Evolutionary conservation across 352 stramenopile species (phyloP).

Genomic region (Peronospora belbahrii): DNA sequence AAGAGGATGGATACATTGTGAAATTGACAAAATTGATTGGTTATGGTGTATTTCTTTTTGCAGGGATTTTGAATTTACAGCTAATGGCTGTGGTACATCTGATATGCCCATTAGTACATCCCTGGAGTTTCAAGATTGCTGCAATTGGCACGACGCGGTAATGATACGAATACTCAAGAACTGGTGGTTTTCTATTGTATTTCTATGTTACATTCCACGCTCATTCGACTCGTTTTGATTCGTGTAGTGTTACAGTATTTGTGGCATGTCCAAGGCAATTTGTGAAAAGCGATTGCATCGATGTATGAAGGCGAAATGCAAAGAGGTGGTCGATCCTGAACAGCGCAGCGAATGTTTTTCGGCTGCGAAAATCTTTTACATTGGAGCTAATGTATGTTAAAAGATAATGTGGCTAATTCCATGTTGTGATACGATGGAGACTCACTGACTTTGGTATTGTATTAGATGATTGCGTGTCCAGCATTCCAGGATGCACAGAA

Average conservation of each 20-base stretch:
- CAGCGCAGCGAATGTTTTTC: conserved; percentile 43
- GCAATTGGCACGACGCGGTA: conserved; percentile 77
- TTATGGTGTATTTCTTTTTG: neutral
- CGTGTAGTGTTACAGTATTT: conserved; percentile 69
- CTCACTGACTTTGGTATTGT: neutral
- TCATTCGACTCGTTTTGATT: neutral
- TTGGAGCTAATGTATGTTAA: conserved; percentile 40
- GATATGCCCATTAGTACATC: conserved; percentile 39
- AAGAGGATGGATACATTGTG: conserved; percentile 9
- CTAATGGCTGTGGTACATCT: conserved; percentile 68
- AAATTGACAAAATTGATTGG: neutral
- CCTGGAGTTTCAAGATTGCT: conserved; percentile 59
- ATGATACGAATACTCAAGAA: no score
- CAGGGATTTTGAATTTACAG: conserved; percentile 65
- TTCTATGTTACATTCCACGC: neutral
- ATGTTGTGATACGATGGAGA: no score
- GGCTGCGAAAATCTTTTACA: conserved; percentile 55
- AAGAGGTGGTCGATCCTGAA: conserved; percentile 5
- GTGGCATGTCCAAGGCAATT: conserved; percentile 59
- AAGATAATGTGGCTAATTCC: no score
- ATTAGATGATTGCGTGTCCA: conserved; percentile 56
- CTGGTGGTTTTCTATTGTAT: no score
- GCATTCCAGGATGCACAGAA: conserved; percentile 57
- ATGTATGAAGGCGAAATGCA: conserved; percentile 63
- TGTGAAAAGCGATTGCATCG: conserved; percentile 68